Evolutionary conservation across 139 green algal genomes (phyloP).

Genomic region (Penium margaritaceum): DNA sequence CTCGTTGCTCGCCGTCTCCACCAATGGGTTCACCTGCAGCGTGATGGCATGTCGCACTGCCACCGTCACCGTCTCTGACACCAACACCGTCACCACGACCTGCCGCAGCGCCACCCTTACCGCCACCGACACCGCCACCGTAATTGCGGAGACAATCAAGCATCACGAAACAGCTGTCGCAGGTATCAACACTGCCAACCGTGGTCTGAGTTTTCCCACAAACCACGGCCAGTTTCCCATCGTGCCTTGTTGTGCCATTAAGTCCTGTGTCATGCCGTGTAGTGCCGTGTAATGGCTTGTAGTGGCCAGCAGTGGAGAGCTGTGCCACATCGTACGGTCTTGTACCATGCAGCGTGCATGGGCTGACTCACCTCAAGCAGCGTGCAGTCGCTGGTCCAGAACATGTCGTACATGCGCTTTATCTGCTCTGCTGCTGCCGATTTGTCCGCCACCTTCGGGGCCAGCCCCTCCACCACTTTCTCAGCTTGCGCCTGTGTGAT

Average conservation of each 20-base stretch:
- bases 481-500: conserved; percentile 75
- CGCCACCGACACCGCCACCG: too few species aligned
- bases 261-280: background rate
- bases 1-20: conserved; percentile 67
- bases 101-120: too few species aligned
- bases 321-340: background rate
- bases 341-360: conserved; percentile 49
- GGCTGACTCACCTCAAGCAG: conserved; percentile 75
- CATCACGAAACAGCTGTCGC: too few species aligned
- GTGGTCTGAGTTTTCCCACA: too few species aligned
- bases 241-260: background rate
- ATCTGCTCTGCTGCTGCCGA: conserved; percentile 74
- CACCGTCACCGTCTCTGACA: too few species aligned
- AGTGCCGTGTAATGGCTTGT: too few species aligned
- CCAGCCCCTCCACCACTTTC: conserved; percentile 55
- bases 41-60: too few species aligned
- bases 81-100: too few species aligned
- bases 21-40: conserved; percentile 81
- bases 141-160: too few species aligned
- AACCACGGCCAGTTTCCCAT: background rate
- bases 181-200: too few species aligned
- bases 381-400: conserved; percentile 84
- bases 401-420: conserved; percentile 83
- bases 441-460: conserved; percentile 63
- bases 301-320: too few species aligned